Conservation (phyloP, 2,329 filamentous ascomycete genomes). For the Pseudogymnoascus pannorum region DNA sequence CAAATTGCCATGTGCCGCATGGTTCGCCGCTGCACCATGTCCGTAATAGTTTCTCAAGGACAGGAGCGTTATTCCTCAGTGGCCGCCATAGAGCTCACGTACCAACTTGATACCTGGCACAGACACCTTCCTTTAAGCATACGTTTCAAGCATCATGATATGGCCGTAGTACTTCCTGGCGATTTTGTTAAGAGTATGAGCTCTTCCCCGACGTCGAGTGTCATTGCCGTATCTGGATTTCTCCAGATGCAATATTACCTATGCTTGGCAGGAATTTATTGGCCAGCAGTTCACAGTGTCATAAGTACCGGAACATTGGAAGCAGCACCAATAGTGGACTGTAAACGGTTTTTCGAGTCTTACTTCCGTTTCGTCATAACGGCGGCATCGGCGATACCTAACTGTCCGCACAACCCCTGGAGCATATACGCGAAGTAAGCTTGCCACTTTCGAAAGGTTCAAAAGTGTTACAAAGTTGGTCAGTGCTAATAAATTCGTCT, state of each 20-base stretch:
- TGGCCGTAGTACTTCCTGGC: neutral
- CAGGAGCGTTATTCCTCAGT: constrained; percentile 24
- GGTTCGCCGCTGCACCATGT: constrained; percentile 27
- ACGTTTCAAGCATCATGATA: constrained; percentile 21
- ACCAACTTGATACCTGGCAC: constrained; percentile 31
- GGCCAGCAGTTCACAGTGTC: constrained; percentile 23
- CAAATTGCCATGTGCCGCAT: constrained; percentile 30
- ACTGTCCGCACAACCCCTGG: neutral
- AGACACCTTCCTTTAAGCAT: constrained; percentile 26
- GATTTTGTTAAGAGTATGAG: neutral
- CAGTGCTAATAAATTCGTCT: neutral
- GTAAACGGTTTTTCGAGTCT: constrained; percentile 14
- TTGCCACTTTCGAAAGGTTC: neutral
- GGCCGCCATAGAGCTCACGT: constrained; percentile 27
- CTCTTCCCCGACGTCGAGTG: constrained; percentile 5
- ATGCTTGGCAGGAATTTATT: constrained; percentile 27
- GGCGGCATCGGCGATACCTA: neutral
- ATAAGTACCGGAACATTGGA: constrained; percentile 7
- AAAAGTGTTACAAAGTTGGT: neutral
- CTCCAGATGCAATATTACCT: constrained; percentile 26
- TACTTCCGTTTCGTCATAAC: constrained; percentile 8
- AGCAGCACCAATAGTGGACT: constrained; percentile 6
- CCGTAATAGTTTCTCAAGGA: constrained; percentile 18
- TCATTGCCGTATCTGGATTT: constrained; percentile 7
- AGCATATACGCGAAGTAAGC: neutral